phyloP scores from a whole-genome alignment of 73 alveolate species.

The Stentor coeruleus region DNA sequence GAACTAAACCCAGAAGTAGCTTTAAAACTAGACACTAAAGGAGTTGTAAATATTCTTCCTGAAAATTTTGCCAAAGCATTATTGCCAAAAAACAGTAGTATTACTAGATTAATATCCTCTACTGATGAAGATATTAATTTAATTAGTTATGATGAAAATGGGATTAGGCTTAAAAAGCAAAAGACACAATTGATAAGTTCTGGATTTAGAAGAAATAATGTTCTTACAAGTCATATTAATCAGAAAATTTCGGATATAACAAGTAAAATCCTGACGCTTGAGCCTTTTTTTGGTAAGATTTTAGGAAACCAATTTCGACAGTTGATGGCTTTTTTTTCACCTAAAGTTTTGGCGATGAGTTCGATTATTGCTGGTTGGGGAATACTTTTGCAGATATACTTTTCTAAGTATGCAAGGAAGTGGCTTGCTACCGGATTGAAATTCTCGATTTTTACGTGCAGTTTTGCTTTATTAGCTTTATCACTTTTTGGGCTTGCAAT shows the following conservation, averaged over 20 bases:
- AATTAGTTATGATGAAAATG: not conserved
- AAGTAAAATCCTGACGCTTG: constrained; percentile 7
- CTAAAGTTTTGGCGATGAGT: not conserved
- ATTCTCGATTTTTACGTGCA: not conserved
- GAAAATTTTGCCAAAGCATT: not conserved
- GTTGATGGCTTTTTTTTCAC: not conserved
- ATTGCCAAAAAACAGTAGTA: not conserved
- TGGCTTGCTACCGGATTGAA: not conserved
- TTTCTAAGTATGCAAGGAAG: not conserved
- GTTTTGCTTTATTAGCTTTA: not conserved
- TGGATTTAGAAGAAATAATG: not conserved
- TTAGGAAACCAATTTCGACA: constrained; percentile 8
- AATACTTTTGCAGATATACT: not conserved
- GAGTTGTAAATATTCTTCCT: constrained; percentile 11
- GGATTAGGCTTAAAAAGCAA: not conserved
- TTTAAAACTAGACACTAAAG: not conserved
- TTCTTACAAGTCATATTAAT: not conserved
- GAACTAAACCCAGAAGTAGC: constrained; percentile 22
- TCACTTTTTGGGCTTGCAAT: constrained; percentile 4
- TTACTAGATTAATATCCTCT: not conserved
- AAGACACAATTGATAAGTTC: not conserved
- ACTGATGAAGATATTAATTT: not conserved
- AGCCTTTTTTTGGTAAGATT: constrained; percentile 12
- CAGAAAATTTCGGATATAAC: not conserved
- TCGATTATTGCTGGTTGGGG: not conserved